phyloP scores from a whole-genome alignment of 768 basidiomycete genomes.

The Auriculariales sp. region DNA sequence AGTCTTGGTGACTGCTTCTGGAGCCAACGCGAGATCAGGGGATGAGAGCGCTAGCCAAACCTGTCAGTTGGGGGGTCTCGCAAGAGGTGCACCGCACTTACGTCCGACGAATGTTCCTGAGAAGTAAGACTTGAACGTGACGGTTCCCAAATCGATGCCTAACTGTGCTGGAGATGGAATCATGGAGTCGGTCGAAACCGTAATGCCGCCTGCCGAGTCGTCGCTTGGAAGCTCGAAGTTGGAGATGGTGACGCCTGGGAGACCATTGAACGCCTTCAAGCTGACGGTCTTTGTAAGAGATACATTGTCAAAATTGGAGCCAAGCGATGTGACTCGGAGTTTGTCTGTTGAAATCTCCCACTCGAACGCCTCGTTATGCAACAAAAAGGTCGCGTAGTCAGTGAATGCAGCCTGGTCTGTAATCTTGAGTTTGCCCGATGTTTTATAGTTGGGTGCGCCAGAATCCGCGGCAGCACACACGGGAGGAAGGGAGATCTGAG shows the following conservation, averaged over 20 bases:
- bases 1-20: slow-evolving; percentile 29
- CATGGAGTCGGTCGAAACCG: slow-evolving; percentile 47
- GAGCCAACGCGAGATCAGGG: slow-evolving; percentile 32
- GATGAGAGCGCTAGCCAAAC: slow-evolving; percentile 35
- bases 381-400: slow-evolving; percentile 44
- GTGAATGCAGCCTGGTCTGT: slow-evolving; percentile 44
- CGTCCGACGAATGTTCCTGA: slow-evolving; percentile 42
- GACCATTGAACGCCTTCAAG: slow-evolving; percentile 55
- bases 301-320: slow-evolving; percentile 54
- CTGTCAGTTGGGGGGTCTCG: background rate
- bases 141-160: slow-evolving; percentile 53
- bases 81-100: slow-evolving; percentile 19
- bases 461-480: slow-evolving; percentile 52
- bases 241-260: slow-evolving; percentile 55
- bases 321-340: slow-evolving; percentile 49
- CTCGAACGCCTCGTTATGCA: slow-evolving; percentile 48
- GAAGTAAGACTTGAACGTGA: slow-evolving; percentile 49
- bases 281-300: slow-evolving; percentile 42
- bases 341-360: slow-evolving; percentile 59
- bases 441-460: slow-evolving; percentile 48
- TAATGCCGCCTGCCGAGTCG: slow-evolving; percentile 53
- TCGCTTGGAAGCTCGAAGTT: slow-evolving; percentile 59
- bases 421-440: slow-evolving; percentile 40
- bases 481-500: slow-evolving; percentile 44
- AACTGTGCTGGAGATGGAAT: slow-evolving; percentile 58